A percentile compares a stretch with the other conserved stretches of the same genome.
Conservation (phyloP, 2,329 filamentous ascomycete species). For the Colletotrichum somersetense region DNA sequence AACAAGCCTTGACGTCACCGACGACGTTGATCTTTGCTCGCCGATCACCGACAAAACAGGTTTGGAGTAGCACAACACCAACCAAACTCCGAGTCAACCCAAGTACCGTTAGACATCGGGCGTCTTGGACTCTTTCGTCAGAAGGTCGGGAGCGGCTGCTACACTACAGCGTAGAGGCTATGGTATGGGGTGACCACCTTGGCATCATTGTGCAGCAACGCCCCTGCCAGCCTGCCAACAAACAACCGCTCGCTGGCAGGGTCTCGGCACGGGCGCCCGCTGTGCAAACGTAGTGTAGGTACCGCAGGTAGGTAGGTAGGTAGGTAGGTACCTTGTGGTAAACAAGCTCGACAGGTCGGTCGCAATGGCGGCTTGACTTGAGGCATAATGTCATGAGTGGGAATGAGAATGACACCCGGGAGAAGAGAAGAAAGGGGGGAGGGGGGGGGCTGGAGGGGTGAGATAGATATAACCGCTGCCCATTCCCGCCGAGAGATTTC, state of each 20-base stretch:
- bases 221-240: constrained; percentile 24
- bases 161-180: not conserved
- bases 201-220: constrained; percentile 41
- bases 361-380: not conserved
- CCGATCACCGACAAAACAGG: constrained; percentile 39
- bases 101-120: constrained; percentile 4
- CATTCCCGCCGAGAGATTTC: constrained; percentile 27
- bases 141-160: not conserved
- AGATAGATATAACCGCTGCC: constrained; percentile 31
- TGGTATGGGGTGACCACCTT: constrained; percentile 18
- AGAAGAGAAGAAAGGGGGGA: not conserved
- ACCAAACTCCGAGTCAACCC: not conserved
- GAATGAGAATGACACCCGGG: not conserved
- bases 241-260: not conserved
- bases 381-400: constrained; percentile 3
- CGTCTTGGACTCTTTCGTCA: not conserved
- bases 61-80: constrained; percentile 31
- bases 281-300: not conserved
- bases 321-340: constrained; percentile 3
- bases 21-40: constrained; percentile 27
- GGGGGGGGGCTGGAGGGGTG: not conserved
- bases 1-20: constrained; percentile 34
- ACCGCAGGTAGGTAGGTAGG: no score
- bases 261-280: constrained; percentile 32
- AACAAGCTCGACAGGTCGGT: not conserved